phyloP scores from a whole-genome alignment of 306 rosid species.

The Fragaria vesca region DNA sequence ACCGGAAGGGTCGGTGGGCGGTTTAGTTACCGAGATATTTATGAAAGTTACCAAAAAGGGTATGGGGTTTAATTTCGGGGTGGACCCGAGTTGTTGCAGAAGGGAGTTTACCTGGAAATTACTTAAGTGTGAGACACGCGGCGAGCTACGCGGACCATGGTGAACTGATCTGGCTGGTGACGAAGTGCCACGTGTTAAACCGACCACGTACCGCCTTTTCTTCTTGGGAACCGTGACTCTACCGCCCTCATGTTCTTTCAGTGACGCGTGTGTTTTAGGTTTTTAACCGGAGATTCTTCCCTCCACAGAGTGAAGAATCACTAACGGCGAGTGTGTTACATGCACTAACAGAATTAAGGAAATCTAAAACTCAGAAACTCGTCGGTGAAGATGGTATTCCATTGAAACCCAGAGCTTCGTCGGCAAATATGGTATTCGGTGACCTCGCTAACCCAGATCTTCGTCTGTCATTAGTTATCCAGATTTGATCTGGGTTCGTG shows the following conservation, averaged over 20 bases:
- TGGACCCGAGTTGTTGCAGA: conserved; percentile 20
- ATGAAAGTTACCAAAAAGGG: not conserved
- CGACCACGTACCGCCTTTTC: not conserved
- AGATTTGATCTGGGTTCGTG: too few relatives aligned
- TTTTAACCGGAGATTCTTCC: too few relatives aligned
- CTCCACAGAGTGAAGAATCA: too few relatives aligned
- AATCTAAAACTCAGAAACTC: too few relatives aligned
- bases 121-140: conserved; percentile 19
- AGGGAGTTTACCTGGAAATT: not conserved
- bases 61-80: not conserved
- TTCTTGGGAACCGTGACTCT: conserved; percentile 36
- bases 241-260: conserved; percentile 4
- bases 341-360: too few relatives aligned
- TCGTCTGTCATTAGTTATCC: too few relatives aligned
- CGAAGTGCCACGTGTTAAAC: conserved; percentile 32
- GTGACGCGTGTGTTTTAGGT: conserved; percentile 38
- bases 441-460: too few relatives aligned
- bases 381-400: too few relatives aligned
- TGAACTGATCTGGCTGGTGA: conserved; percentile 36
- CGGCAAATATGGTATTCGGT: too few relatives aligned
- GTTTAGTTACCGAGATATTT: conserved; percentile 6
- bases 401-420: too few relatives aligned
- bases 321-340: too few relatives aligned
- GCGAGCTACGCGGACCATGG: conserved; percentile 38
- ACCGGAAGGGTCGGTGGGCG: conserved; percentile 4